phyloP scores from a whole-genome alignment of 371 early-diverging fungal species.

The Rhizopus arrhizus region DNA sequence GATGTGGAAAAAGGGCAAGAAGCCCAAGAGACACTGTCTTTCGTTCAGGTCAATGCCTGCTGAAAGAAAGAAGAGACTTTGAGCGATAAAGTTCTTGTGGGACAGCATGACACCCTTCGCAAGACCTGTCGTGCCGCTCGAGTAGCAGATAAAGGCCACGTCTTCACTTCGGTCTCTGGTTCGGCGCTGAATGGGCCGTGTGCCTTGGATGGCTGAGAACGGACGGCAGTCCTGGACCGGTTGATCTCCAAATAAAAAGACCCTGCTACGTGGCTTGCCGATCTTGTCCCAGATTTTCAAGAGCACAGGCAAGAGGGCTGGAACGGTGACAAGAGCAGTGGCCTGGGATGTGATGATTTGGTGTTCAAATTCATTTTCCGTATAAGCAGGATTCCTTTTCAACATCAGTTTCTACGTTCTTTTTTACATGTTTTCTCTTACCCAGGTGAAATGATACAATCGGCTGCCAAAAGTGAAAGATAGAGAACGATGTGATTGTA shows the following conservation, averaged over 20 bases:
- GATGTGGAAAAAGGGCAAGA: slow-evolving; percentile 83
- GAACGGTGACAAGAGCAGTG: slow-evolving; percentile 23
- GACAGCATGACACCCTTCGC: slow-evolving; percentile 58
- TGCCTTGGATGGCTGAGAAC: slow-evolving; percentile 3
- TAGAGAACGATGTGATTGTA: slow-evolving; percentile 44
- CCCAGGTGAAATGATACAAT: slow-evolving; percentile 44
- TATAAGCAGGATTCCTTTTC: slow-evolving; percentile 42
- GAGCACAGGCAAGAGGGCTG: slow-evolving; percentile 24
- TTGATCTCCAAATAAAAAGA: slow-evolving; percentile 30
- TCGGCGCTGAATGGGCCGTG: slow-evolving; percentile 1
- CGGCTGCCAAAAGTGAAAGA: slow-evolving; percentile 43
- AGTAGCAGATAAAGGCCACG: slow-evolving; percentile 84
- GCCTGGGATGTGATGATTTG: slow-evolving; percentile 23
- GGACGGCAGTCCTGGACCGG: slow-evolving; percentile 14
- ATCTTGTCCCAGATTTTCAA: slow-evolving; percentile 18
- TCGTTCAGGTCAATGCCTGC: slow-evolving; percentile 22
- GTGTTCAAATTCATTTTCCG: slow-evolving; percentile 37
- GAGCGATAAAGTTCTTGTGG: slow-evolving; percentile 35
- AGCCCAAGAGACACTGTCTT: slow-evolving; percentile 58
- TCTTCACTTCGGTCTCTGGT: slow-evolving; percentile 38
- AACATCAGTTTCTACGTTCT: slow-evolving; percentile 3
- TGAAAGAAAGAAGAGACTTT: slow-evolving; percentile 21
- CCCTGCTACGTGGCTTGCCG: slow-evolving; percentile 8
- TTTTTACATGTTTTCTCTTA: slow-evolving; percentile 11
- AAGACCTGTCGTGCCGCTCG: slow-evolving; percentile 86